These are phyloP conservation scores for Fraxinus ornus DNA, from an alignment of 305 asterid genomes.

Conservation along the genomic window DNA sequence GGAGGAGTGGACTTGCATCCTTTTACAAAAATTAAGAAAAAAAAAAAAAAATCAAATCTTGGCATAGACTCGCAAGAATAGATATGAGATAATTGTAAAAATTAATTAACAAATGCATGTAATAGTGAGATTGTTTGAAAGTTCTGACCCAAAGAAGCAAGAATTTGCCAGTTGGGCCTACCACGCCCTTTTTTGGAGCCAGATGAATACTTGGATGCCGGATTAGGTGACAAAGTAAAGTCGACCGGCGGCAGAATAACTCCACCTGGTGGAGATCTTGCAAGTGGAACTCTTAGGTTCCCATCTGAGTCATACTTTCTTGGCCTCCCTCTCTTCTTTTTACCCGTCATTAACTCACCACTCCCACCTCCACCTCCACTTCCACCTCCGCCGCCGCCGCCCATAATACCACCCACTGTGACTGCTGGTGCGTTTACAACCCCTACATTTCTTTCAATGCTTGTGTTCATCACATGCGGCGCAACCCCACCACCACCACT, in stretches of 20 bases:
- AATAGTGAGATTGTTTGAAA: neutral
- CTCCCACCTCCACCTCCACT: conserved; percentile 25
- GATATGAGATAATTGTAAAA: neutral
- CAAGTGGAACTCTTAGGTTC: conserved; percentile 39
- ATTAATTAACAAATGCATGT: neutral
- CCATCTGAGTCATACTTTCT: conserved; percentile 59
- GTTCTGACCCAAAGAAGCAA: conserved; percentile 65
- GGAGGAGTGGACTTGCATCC: neutral
- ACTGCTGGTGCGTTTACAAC: conserved; percentile 19
- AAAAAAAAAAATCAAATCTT: neutral
- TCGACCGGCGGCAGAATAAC: conserved; percentile 37
- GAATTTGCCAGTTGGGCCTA: conserved; percentile 51
- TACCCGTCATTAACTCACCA: conserved; percentile 27
- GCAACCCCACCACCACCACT: conserved; percentile 23
- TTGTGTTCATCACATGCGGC: conserved; percentile 24
- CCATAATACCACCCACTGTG: conserved; percentile 7
- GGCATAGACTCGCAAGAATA: neutral
- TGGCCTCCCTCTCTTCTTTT: conserved; percentile 62
- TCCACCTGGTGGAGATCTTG: conserved; percentile 32
- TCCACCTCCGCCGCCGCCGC: conserved; percentile 17
- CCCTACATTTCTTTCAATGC: conserved; percentile 23
- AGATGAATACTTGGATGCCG: conserved; percentile 42
- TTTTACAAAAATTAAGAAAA: neutral
- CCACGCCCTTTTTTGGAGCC: conserved; percentile 60
- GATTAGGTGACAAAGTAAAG: conserved; percentile 58